phyloP scores from a whole-genome alignment of 345 rosid genomes.

The Salix brachista region DNA sequence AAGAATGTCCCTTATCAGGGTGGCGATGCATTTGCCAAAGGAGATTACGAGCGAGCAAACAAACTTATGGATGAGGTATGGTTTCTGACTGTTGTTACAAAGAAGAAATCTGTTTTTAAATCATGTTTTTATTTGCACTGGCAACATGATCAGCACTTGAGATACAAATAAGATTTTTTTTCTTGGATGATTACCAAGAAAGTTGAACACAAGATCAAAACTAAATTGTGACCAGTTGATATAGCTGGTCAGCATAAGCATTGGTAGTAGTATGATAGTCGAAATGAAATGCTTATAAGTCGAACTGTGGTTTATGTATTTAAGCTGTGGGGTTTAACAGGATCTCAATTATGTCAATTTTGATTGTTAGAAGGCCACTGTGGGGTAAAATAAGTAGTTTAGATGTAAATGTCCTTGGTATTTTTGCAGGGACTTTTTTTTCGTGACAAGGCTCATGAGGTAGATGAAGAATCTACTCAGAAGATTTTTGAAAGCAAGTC shows the following conservation, averaged over 20 bases:
- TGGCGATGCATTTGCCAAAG: conserved; percentile 38
- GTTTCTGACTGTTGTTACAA: neutral
- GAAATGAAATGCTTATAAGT: neutral
- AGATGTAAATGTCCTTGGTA: conserved; percentile 10
- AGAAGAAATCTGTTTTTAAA: neutral
- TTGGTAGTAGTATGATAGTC: neutral
- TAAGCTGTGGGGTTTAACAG: neutral
- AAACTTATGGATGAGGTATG: conserved; percentile 46
- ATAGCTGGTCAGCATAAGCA: neutral
- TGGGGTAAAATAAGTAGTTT: neutral
- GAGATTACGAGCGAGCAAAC: conserved; percentile 36
- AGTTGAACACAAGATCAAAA: neutral
- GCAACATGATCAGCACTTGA: neutral
- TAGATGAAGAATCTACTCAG: conserved; percentile 48
- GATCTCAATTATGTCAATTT: neutral
- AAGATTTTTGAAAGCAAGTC: conserved; percentile 51
- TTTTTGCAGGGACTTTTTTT: conserved; percentile 51
- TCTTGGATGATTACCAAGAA: neutral
- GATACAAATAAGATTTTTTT: neutral
- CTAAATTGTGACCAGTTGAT: neutral
- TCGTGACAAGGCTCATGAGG: conserved; percentile 42
- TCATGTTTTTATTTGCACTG: neutral
- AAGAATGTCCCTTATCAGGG: conserved; percentile 38
- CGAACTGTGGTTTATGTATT: neutral
- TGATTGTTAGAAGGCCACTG: neutral